These are phyloP conservation scores for Aspergillus pseudonomiae DNA, from an alignment of 2,329 filamentous ascomycete species.

Conservation along the genomic window DNA sequence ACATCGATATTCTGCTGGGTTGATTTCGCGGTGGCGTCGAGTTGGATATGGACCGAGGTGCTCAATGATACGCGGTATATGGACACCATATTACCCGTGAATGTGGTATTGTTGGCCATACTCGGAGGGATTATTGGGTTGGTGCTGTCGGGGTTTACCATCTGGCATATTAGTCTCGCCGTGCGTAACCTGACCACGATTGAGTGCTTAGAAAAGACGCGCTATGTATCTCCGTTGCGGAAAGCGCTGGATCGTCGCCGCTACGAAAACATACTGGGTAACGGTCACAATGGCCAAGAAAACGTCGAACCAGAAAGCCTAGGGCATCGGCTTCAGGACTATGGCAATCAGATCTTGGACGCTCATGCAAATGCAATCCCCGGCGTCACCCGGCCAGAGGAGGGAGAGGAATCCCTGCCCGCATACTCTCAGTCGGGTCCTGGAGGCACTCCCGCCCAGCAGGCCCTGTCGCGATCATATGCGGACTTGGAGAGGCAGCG, in stretches of 20 bases:
- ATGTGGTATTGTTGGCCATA: constrained; percentile 85
- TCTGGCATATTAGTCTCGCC: constrained; percentile 86
- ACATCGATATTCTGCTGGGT: constrained; percentile 83
- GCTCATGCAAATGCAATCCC: constrained; percentile 81
- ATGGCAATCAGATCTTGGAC: constrained; percentile 75
- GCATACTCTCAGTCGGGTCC: constrained; percentile 26
- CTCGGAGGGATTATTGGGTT: constrained; percentile 88
- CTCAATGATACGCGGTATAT: constrained; percentile 69
- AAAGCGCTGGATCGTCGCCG: constrained; percentile 69
- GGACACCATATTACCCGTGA: constrained; percentile 81
- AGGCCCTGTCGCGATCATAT: constrained; percentile 50
- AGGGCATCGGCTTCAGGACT: constrained; percentile 55
- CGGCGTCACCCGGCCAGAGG: constrained; percentile 77
- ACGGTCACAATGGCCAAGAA: constrained; percentile 16
- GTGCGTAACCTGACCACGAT: constrained; percentile 86
- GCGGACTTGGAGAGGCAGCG: constrained; percentile 64
- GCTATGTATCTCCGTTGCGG: constrained; percentile 82
- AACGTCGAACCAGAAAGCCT: constrained; percentile 39
- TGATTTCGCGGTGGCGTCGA: constrained; percentile 73
- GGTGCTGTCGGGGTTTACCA: constrained; percentile 85
- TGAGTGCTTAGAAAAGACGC: constrained; percentile 92
- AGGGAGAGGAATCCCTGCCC: constrained; percentile 67
- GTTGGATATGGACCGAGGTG: constrained; percentile 86
- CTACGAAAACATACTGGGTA: constrained; percentile 52
- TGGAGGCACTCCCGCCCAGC: constrained; percentile 47